Percentiles rank a stretch among this genome's conserved stretches.
phyloP scores from a whole-genome alignment of 2,329 filamentous ascomycete species.

The Sporothrix pseudoabietina region DNA sequence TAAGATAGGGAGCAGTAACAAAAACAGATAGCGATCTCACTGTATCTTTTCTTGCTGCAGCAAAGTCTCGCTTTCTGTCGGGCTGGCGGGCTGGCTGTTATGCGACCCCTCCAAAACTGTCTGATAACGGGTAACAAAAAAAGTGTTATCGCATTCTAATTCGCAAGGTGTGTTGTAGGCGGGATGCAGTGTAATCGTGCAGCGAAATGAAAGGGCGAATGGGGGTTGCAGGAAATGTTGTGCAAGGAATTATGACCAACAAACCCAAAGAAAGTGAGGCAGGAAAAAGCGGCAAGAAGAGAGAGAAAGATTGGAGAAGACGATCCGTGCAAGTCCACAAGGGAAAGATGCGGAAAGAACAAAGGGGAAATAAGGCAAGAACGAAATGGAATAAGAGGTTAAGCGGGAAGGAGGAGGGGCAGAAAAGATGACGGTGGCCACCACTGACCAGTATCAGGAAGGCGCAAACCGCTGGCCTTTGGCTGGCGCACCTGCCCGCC shows the following conservation, averaged over 20 bases:
- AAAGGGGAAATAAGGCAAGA: conserved; percentile 1
- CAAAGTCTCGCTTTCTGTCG: conserved; percentile 22
- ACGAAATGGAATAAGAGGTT: conserved; percentile 15
- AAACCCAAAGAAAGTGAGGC: not conserved
- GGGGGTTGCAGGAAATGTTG: not conserved
- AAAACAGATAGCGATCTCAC: conserved; percentile 1
- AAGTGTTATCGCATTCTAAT: conserved; percentile 18
- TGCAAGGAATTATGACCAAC: not conserved
- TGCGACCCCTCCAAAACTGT: conserved; percentile 21
- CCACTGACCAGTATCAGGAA: not conserved
- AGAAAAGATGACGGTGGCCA: not conserved
- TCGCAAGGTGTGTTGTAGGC: not conserved
- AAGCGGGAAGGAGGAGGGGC: conserved; percentile 15
- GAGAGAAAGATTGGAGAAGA: not conserved
- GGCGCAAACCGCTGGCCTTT: not conserved
- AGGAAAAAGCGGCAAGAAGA: not conserved
- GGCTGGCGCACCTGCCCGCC: conserved; percentile 3
- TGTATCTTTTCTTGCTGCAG: not conserved
- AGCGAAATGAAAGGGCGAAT: not conserved
- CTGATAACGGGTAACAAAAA: conserved; percentile 6
- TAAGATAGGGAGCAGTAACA: not conserved
- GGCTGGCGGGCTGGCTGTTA: not conserved
- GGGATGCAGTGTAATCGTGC: conserved; percentile 9
- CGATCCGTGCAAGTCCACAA: not conserved
- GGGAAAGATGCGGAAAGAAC: conserved; percentile 9